Evolutionary conservation across 2,329 filamentous ascomycete species (phyloP), one percentile per base, ranked within the genome.

Genomic region (Alternaria brassicicola): DNA sequence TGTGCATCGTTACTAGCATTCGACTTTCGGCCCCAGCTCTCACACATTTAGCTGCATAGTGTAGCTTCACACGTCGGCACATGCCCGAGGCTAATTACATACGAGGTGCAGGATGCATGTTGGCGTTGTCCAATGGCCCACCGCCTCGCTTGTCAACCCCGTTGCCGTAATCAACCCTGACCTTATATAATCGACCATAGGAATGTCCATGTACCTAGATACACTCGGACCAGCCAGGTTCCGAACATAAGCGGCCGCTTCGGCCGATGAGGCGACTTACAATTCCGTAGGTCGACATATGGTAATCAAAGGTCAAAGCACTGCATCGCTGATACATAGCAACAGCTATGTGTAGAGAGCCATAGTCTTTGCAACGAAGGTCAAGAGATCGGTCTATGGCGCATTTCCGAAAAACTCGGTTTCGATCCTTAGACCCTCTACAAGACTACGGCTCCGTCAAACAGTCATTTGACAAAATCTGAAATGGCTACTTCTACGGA

Each of bases 151-250:
- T 28, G 36, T 53, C 25, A 25, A 51, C 62, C 55, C 57, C 52
- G 54, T 60, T 58, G 52, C 54, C 36, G 41, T 64, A 63, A 63
- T 62, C 59, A 36, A 23, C 31, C 3, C 15, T 2, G 13, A 17
- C 15, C 47, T 57, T 59, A 59, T 59, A 58, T 63, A 61, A 61
- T 52, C 45, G 10, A 41, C 3, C 17, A 47, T 17, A 45, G 38
- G 28, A 45, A 26, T 47, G 35, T 2, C 12, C 6, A 38, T 25
- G n/a, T 3, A 15, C 17, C 39, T 19, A 4, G n/a, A 36, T 6
- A 10, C 13, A 15, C 26, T 50, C 19, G 25, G 31, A 9, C 35
- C 17, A 51, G n/a, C 35, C 25, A 5, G 13, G 15, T 21, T 2
- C 35, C 23, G 23, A n/a, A 25, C 9, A 35, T 51, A 26, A 21